Conservation (phyloP, 176 grass and related monocot species). For the Oryza brachyantha region DNA sequence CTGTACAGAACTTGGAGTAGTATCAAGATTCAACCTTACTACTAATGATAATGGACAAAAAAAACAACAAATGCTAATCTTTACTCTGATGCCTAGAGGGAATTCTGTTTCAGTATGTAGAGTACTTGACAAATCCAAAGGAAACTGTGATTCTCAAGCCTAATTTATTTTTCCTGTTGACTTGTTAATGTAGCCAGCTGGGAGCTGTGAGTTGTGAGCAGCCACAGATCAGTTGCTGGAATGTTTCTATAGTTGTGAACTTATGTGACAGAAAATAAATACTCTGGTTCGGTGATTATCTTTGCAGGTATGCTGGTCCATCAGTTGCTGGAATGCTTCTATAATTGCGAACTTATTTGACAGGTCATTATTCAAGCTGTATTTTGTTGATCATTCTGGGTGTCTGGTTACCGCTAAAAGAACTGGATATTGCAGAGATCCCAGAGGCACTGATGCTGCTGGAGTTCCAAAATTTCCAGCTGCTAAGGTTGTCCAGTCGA, state of each 20-base stretch:
- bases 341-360: background rate
- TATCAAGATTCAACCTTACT: no score
- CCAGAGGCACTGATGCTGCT: background rate
- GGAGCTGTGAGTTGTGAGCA: background rate
- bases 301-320: no score
- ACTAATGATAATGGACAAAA: no score
- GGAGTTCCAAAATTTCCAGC: background rate
- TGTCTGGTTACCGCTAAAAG: no score
- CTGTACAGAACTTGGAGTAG: no score
- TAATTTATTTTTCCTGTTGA: background rate
- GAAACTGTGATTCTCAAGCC: background rate
- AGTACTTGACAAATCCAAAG: background rate
- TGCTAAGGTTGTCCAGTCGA: background rate
- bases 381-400: background rate
- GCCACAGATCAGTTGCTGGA: background rate
- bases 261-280: no score
- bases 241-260: background rate
- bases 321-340: no score
- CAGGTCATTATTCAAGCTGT: background rate
- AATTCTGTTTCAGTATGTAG: no score
- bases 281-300: no score
- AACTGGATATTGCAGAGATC: no score
- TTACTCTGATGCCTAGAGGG: no score
- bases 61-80: no score
- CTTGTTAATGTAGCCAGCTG: background rate